Evolutionary conservation across 768 basidiomycete genomes (phyloP), one percentile per base, ranked within the genome.

Genomic region (Lactarius tabidus): DNA sequence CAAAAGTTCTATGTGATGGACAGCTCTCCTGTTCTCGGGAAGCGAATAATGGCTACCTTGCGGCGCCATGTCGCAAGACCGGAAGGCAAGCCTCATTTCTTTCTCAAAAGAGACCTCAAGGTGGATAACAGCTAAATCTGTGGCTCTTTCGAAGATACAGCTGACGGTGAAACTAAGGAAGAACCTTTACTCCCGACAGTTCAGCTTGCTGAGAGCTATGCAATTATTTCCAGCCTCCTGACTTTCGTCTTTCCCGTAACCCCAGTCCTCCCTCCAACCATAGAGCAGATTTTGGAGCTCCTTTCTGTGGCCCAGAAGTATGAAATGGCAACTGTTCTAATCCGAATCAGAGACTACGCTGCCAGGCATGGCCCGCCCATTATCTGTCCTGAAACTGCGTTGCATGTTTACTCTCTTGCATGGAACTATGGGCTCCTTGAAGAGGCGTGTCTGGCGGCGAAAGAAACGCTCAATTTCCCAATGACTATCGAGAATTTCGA

Each of bases 1-100:
- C 57, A 35, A 23, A 41, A 33, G 29, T 2, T 39, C n/a, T 63
- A 63, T 29, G 28, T 63, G 29, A 20, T 58, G 7, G 57, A 63
- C 26, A 63, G 29, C 57, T 63, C 62, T 20, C 45, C 62, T n/a
- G 48, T 63, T 7, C 76, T 82, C 63, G 69, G 39, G 18, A 17
- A 41, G 17, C 39, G 6, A 9, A 41, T 41, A 41, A 41, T 18
- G 2, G 18, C 39, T 15, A 6, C 39, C 0, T 18, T 3, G 2
- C 18, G n/a, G n/a, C n/a, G 17, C 6, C 39, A 9, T 2, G 39
- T 2, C 1, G 6, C 6, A 17, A 17, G 8, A 17, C 8, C 6
- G 2, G 18, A 41, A 9, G 39, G 39, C 18, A 18, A 41, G 39
- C 39, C 18, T n/a, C n/a, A n/a, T n/a, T n/a, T n/a, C n/a, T n/a